Evolutionary conservation across 1,139 yeast genomes (phyloP).

Genomic region (Diutina mesorugosa): DNA sequence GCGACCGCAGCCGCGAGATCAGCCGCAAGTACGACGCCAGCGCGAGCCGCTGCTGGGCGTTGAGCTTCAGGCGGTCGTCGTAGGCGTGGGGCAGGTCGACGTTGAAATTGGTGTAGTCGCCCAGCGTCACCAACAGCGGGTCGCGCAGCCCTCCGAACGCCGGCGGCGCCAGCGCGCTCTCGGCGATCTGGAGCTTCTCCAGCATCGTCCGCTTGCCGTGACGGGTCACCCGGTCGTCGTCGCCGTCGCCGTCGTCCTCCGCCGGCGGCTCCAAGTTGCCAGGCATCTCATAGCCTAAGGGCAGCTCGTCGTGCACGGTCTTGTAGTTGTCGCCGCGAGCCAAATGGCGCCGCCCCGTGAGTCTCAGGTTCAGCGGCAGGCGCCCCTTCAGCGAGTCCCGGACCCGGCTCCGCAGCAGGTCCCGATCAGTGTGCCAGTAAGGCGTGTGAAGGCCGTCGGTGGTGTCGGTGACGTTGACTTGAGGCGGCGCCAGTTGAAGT

Average conservation of each 20-base stretch:
- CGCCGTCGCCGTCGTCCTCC: constrained; percentile 13
- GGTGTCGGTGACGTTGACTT: neutral
- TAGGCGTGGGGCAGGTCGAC: constrained; percentile 22
- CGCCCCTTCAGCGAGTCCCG: neutral
- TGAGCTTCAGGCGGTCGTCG: constrained; percentile 11
- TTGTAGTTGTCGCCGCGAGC: constrained; percentile 60
- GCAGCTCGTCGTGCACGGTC: constrained; percentile 27
- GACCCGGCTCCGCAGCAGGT: neutral
- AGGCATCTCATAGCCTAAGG: constrained; percentile 32
- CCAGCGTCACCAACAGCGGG: constrained; percentile 33
- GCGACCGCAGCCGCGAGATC: constrained; percentile 50
- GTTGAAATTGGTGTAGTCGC: constrained; percentile 36
- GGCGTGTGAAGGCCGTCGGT: neutral
- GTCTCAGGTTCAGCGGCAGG: neutral
- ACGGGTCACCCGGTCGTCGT: constrained; percentile 27
- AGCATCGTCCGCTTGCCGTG: constrained; percentile 34
- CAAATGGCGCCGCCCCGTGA: constrained; percentile 32
- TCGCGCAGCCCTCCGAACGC: constrained; percentile 9
- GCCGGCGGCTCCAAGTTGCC: constrained; percentile 17
- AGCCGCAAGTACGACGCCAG: constrained; percentile 43
- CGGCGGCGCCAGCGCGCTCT: neutral
- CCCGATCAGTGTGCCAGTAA: neutral
- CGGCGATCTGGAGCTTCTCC: neutral
- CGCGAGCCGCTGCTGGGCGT: constrained; percentile 18
- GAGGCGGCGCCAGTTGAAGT: neutral